Percentiles rank a stretch among this genome's conserved stretches.
Evolutionary conservation across 345 rosid genomes (phyloP).

Genomic region (Viola odorata): DNA sequence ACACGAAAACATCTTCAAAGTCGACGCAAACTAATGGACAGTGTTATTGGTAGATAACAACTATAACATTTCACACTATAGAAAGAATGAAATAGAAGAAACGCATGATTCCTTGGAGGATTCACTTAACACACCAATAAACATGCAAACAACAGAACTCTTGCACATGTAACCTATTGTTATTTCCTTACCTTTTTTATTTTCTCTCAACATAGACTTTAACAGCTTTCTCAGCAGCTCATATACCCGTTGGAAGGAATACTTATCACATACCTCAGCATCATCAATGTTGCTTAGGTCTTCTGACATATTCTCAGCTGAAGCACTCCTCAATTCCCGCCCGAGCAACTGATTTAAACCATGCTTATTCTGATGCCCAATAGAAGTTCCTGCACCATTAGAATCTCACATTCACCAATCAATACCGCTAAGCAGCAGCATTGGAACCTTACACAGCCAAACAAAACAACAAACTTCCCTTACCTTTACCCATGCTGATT

Average conservation of each 20-base stretch:
- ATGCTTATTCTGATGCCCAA: not conserved
- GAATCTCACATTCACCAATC: not conserved
- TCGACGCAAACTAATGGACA: no score
- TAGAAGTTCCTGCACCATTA: slow-evolving; percentile 13
- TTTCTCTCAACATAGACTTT: slow-evolving; percentile 12
- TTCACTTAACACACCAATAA: no score
- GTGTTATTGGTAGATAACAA: no score
- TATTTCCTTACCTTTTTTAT: slow-evolving; percentile 16
- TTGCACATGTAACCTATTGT: not conserved
- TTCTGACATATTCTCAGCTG: slow-evolving; percentile 1
- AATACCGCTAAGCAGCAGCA: not conserved
- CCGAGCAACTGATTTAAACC: not conserved
- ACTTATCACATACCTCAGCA: slow-evolving; percentile 24
- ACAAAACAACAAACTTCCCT: not conserved
- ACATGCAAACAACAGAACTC: not conserved
- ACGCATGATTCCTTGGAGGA: not conserved
- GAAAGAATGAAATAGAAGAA: not conserved
- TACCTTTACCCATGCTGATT: slow-evolving; percentile 13
- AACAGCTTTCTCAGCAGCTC: slow-evolving; percentile 17
- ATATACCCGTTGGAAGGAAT: not conserved
- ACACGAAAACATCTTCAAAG: no score
- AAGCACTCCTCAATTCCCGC: not conserved
- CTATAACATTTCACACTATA: no score
- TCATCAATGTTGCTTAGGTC: slow-evolving; percentile 26
- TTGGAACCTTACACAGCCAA: not conserved